phyloP scores from a whole-genome alignment of 2,329 filamentous ascomycete species.

The Tolypocladium sp. region DNA sequence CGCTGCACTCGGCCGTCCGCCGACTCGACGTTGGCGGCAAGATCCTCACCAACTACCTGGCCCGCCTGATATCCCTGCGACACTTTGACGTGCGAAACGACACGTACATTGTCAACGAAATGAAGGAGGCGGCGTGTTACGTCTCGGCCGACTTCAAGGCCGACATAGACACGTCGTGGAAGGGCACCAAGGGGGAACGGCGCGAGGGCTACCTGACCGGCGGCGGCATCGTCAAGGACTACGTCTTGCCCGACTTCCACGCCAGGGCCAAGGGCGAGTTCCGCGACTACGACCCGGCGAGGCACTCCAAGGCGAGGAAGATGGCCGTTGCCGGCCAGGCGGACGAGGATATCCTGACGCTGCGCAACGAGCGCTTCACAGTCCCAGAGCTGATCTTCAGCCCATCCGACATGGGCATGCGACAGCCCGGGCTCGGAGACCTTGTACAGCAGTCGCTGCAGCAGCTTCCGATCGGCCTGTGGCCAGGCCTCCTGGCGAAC shows the following conservation, averaged over 20 bases:
- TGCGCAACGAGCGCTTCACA: constrained; percentile 86
- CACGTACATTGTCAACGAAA: constrained; percentile 85
- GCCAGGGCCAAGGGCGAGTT: constrained; percentile 54
- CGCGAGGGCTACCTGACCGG: constrained; percentile 39
- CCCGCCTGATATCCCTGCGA: constrained; percentile 78
- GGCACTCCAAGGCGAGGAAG: constrained; percentile 43
- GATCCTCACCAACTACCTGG: constrained; percentile 85
- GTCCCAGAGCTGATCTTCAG: constrained; percentile 87
- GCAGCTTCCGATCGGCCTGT: constrained; percentile 69
- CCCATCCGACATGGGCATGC: constrained; percentile 76
- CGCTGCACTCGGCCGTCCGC: constrained; percentile 72
- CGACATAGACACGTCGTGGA: constrained; percentile 81
- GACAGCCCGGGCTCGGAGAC: constrained; percentile 72
- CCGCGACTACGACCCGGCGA: constrained; percentile 65
- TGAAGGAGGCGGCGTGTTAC: constrained; percentile 86
- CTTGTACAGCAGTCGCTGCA: constrained; percentile 73
- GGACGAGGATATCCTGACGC: constrained; percentile 69
- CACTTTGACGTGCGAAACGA: constrained; percentile 97
- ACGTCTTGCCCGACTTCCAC: constrained; percentile 78
- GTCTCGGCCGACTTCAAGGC: constrained; percentile 66
- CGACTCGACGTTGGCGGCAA: constrained; percentile 89
- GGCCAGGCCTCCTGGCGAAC: constrained; percentile 77
- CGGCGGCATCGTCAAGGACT: constrained; percentile 70
- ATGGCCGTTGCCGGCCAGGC: constrained; percentile 30
- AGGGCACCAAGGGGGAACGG: constrained; percentile 55